A percentile compares a stretch with the other conserved stretches of the same genome.
phyloP scores from a whole-genome alignment of 2,329 filamentous ascomycete genomes.

The Rhinocladiella mackenziei region DNA sequence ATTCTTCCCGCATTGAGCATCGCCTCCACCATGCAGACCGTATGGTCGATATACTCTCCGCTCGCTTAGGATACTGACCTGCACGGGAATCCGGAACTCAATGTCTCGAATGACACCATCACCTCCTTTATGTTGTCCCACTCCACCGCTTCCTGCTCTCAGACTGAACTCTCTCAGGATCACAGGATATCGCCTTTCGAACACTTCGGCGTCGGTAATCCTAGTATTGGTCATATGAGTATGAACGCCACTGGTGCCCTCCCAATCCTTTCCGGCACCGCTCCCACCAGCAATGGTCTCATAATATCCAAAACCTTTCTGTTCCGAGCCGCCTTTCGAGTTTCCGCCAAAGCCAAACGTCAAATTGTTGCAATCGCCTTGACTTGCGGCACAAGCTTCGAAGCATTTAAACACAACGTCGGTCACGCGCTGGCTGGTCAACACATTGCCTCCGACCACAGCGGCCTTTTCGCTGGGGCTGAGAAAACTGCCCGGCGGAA shows the following conservation, averaged over 20 bases:
- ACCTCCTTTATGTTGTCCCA: conserved; percentile 65
- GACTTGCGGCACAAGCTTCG: conserved; percentile 70
- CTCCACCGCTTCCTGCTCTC: conserved; percentile 60
- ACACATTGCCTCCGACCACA: conserved; percentile 77
- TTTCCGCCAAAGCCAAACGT: conserved; percentile 79
- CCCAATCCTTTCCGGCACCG: conserved; percentile 71
- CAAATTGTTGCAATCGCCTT: conserved; percentile 80
- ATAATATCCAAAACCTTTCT: conserved; percentile 81
- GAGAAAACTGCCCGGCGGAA: conserved; percentile 69
- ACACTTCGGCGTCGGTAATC: conserved; percentile 78
- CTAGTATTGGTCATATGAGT: conserved; percentile 86
- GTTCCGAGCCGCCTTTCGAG: conserved; percentile 34
- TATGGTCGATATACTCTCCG: conserved; percentile 73
- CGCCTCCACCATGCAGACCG: conserved; percentile 76
- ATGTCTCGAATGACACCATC: conserved; percentile 78
- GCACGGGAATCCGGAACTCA: conserved; percentile 75
- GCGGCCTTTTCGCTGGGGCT: conserved; percentile 72
- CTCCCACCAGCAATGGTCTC: conserved; percentile 80
- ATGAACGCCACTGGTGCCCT: conserved; percentile 72
- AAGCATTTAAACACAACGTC: conserved; percentile 81
- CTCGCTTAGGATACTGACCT: conserved; percentile 76
- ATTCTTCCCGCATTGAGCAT: conserved; percentile 75
- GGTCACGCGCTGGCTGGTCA: conserved; percentile 74
- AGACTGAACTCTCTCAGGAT: conserved; percentile 69
- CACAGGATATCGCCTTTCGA: conserved; percentile 75